These are phyloP conservation scores for Raffaelea albimanens DNA, from an alignment of 2,329 filamentous ascomycete species.

Conservation along the genomic window DNA sequence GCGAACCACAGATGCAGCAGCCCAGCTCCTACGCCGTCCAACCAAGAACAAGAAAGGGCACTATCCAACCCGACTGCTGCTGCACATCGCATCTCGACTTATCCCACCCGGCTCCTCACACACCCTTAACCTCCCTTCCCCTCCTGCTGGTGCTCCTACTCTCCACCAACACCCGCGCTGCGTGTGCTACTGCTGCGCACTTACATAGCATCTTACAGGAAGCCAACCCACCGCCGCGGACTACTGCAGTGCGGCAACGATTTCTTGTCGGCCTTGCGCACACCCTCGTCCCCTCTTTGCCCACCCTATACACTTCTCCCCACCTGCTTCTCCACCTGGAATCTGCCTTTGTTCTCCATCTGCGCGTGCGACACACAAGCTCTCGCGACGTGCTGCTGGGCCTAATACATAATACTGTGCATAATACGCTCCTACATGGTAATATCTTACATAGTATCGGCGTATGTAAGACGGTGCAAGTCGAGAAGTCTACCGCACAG, in stretches of 20 bases:
- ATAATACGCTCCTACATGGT: too few species aligned
- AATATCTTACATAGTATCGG: too few species aligned
- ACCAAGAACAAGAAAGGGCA: background rate
- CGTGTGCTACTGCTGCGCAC: background rate
- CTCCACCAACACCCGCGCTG: constrained; percentile 1
- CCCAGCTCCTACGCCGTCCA: background rate
- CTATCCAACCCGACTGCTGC: too few species aligned
- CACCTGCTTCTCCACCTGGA: background rate
- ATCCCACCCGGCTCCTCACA: too few species aligned
- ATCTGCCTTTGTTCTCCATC: background rate
- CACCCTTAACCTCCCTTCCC: constrained; percentile 1
- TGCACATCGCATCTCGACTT: too few species aligned
- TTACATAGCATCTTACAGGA: background rate
- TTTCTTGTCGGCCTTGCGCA: background rate
- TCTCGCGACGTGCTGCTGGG: background rate
- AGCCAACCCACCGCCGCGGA: background rate
- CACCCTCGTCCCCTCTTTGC: background rate
- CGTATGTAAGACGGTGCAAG: too few species aligned
- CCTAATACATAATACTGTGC: too few species aligned
- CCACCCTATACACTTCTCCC: background rate
- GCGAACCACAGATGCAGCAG: background rate
- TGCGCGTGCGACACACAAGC: background rate
- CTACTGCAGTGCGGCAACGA: background rate
- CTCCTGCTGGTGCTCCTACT: background rate
- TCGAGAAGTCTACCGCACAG: too few species aligned